A percentile compares a stretch with the other conserved stretches of the same genome.
phyloP scores from a whole-genome alignment of 2,329 filamentous ascomycete genomes.

The Xylariales sp. region DNA sequence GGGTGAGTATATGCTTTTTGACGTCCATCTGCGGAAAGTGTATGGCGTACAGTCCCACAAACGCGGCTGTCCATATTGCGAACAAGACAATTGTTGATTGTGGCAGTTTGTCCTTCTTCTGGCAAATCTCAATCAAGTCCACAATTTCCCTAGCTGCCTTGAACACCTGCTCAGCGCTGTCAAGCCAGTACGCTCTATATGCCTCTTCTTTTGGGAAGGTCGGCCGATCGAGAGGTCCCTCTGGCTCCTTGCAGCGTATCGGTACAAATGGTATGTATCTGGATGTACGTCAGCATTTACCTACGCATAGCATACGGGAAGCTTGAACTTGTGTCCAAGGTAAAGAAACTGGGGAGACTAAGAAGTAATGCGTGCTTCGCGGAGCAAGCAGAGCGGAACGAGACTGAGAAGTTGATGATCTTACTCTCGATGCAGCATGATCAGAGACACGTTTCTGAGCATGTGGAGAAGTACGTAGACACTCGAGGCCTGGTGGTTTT shows the following conservation, averaged over 20 bases:
- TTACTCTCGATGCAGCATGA: slow-evolving; percentile 64
- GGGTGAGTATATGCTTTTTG: slow-evolving; percentile 43
- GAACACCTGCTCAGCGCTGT: slow-evolving; percentile 59
- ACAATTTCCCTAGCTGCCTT: slow-evolving; percentile 58
- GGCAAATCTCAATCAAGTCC: slow-evolving; percentile 58
- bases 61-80: slow-evolving; percentile 62
- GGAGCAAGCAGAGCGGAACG: background rate
- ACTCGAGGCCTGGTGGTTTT: slow-evolving; percentile 58
- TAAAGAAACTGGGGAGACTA: no score
- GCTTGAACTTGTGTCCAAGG: no score
- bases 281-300: background rate
- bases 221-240: slow-evolving; percentile 56
- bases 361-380: background rate
- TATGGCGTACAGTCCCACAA: slow-evolving; percentile 60
- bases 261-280: slow-evolving; percentile 58
- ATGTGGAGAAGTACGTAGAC: slow-evolving; percentile 65
- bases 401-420: background rate
- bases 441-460: slow-evolving; percentile 58
- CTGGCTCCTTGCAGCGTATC: slow-evolving; percentile 42
- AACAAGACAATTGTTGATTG: slow-evolving; percentile 66
- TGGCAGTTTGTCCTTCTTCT: slow-evolving; percentile 54
- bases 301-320: no score
- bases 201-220: slow-evolving; percentile 44
- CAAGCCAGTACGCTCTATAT: slow-evolving; percentile 56
- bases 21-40: slow-evolving; percentile 67